A percentile compares a stretch with the other conserved stretches of the same genome.
phyloP scores from a whole-genome alignment of 768 basidiomycete genomes.

The Inosperma sp. region DNA sequence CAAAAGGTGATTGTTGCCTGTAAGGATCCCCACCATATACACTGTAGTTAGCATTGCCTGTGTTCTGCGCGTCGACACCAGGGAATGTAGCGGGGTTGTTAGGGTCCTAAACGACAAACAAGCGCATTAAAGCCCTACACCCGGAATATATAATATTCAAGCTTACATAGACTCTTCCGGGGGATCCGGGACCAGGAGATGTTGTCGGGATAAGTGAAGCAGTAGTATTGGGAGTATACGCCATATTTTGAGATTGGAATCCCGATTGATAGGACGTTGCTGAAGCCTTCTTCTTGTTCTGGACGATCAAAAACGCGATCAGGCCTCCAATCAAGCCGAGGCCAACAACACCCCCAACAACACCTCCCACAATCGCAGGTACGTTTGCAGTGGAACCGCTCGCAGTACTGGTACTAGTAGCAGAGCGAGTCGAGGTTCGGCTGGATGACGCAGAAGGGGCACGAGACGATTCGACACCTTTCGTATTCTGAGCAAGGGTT shows the following conservation, averaged over 20 bases:
- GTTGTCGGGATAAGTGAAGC: slow-evolving; percentile 4
- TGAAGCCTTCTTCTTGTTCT: slow-evolving; percentile 10
- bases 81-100: slow-evolving; percentile 43
- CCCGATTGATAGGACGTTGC: neutral
- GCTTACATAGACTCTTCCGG: slow-evolving; percentile 35
- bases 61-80: slow-evolving; percentile 12
- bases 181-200: slow-evolving; percentile 7
- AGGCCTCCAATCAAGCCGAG: slow-evolving; percentile 39
- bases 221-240: neutral
- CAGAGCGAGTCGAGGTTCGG: slow-evolving; percentile 8
- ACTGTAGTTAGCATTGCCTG: slow-evolving; percentile 9
- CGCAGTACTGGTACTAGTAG: neutral
- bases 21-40: slow-evolving; percentile 13
- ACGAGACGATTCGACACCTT: slow-evolving; percentile 17
- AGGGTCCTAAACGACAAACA: slow-evolving; percentile 28
- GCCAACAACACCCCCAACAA: slow-evolving; percentile 50
- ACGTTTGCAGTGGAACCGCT: slow-evolving; percentile 16
- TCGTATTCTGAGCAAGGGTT: slow-evolving; percentile 25
- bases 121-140: no score
- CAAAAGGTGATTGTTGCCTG: slow-evolving; percentile 10
- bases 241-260: slow-evolving; percentile 5
- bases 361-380: slow-evolving; percentile 58
- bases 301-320: slow-evolving; percentile 9
- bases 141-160: no score
- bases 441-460: slow-evolving; percentile 7